A percentile compares a stretch with the other conserved stretches of the same genome.
Conservation (phyloP, 805 yeast species). For the Kodamaea laetipori region DNA sequence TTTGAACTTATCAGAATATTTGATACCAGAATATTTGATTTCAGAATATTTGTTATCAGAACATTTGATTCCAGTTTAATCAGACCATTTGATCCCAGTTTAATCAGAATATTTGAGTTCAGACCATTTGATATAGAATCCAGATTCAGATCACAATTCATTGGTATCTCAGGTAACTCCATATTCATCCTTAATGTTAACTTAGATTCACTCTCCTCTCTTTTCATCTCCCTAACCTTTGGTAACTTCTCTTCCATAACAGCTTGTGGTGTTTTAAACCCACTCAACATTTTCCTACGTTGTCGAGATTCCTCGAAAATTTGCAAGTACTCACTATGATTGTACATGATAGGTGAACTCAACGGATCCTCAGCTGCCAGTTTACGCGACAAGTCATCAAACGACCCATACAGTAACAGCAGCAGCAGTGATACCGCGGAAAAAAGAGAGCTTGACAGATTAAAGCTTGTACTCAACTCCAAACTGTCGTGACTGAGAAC, state of each 20-base stretch:
- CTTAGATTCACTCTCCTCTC: no score
- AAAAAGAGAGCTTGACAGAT: slow-evolving; percentile 8
- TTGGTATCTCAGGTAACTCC: no score
- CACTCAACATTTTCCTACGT: slow-evolving; percentile 21
- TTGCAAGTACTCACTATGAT: slow-evolving; percentile 27
- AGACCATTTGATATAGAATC: no score
- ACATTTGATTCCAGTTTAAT: no score
- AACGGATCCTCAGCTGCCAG: slow-evolving; percentile 11
- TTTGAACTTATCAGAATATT: neutral
- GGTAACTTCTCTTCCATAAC: neutral
- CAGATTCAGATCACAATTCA: no score
- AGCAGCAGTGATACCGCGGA: slow-evolving; percentile 13
- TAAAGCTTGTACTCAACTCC: slow-evolving; percentile 10
- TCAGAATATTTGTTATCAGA: no score
- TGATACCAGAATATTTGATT: no score
- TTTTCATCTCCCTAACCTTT: neutral
- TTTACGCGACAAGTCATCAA: slow-evolving; percentile 14
- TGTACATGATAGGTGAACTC: slow-evolving; percentile 25
- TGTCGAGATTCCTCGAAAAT: slow-evolving; percentile 29
- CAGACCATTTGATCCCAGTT: no score
- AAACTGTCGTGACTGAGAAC: slow-evolving; percentile 38
- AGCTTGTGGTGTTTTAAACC: slow-evolving; percentile 18
- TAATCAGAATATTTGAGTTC: no score
- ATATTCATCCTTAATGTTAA: no score
- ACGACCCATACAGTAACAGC: slow-evolving; percentile 10